These are phyloP conservation scores for Chaetoceros muelleri DNA, from an alignment of 108 stramenopile species.

Conservation along the genomic window DNA sequence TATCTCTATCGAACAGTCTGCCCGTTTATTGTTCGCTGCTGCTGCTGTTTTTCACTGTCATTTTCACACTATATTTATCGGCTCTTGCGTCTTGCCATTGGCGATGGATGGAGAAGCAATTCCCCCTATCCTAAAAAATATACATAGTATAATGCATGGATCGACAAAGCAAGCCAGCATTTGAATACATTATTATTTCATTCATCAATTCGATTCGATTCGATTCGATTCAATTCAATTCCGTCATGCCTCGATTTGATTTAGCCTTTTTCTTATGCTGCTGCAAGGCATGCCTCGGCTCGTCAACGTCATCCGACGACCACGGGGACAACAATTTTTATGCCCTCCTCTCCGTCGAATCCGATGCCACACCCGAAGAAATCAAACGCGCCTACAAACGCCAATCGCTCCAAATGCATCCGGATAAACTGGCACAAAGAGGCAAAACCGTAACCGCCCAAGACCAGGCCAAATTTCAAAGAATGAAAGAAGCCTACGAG, in stretches of 20 bases:
- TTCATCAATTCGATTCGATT: no score
- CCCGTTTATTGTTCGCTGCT: no score
- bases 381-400: slow-evolving; percentile 91
- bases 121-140: no score
- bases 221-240: no score
- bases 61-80: no score
- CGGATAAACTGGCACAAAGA: slow-evolving; percentile 93
- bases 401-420: slow-evolving; percentile 88
- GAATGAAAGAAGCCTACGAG: slow-evolving; percentile 91
- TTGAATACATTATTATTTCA: no score
- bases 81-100: no score
- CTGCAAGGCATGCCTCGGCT: slow-evolving; percentile 74
- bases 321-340: slow-evolving; percentile 61
- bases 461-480: slow-evolving; percentile 76
- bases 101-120: no score
- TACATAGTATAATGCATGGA: no score
- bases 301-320: slow-evolving; percentile 11
- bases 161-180: no score
- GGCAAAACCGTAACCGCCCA: slow-evolving; percentile 64
- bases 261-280: slow-evolving; percentile 84
- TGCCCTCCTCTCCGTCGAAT: slow-evolving; percentile 46
- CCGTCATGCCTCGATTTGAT: slow-evolving; percentile 50
- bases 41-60: no score
- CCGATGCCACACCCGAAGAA: slow-evolving; percentile 64
- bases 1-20: no score